Evolutionary conservation across 495 filamentous ascomycete genomes (phyloP).

Genomic region (Chaetomium tenue): DNA sequence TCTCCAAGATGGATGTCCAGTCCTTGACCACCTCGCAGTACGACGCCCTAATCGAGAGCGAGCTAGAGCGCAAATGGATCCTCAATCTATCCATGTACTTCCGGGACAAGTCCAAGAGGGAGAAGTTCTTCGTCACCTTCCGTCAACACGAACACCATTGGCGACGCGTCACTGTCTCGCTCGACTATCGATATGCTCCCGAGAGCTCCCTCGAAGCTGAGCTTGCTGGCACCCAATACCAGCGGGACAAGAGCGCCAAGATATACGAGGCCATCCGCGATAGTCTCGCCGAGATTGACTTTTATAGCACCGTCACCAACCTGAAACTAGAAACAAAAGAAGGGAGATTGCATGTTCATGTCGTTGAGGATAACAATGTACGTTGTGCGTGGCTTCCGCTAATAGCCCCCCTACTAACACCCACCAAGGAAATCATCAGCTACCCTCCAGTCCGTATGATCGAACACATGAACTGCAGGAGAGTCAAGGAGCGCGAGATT

Average conservation of each 20-base stretch:
- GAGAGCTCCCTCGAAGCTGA: slow-evolving; percentile 84
- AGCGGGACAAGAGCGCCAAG: slow-evolving; percentile 89
- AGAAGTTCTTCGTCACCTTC: slow-evolving; percentile 98
- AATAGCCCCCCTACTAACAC: slow-evolving; percentile 17
- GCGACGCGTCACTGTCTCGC: slow-evolving; percentile 87
- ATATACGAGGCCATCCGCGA: slow-evolving; percentile 97
- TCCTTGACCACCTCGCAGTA: slow-evolving; percentile 53
- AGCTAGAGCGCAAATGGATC: slow-evolving; percentile 89
- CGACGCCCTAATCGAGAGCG: slow-evolving; percentile 65
- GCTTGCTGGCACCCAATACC: slow-evolving; percentile 71
- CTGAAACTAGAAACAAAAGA: slow-evolving; percentile 90
- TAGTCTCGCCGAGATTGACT: slow-evolving; percentile 86
- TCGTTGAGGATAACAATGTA: slow-evolving; percentile 91
- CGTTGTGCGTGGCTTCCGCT: slow-evolving; percentile 23
- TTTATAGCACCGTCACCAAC: slow-evolving; percentile 94
- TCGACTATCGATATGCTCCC: slow-evolving; percentile 83
- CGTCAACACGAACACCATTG: slow-evolving; percentile 72
- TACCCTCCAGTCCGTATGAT: slow-evolving; percentile 77
- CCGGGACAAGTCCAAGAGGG: slow-evolving; percentile 86
- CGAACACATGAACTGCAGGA: slow-evolving; percentile 67
- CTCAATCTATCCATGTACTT: slow-evolving; percentile 99
- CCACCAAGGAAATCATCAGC: slow-evolving; percentile 70
- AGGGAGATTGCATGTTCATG: slow-evolving; percentile 89
- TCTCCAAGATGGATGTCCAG: slow-evolving; percentile 38
- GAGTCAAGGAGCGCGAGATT: slow-evolving; percentile 68